phyloP scores from a whole-genome alignment of 2,329 filamentous ascomycete species.

The Boeremia exigua region DNA sequence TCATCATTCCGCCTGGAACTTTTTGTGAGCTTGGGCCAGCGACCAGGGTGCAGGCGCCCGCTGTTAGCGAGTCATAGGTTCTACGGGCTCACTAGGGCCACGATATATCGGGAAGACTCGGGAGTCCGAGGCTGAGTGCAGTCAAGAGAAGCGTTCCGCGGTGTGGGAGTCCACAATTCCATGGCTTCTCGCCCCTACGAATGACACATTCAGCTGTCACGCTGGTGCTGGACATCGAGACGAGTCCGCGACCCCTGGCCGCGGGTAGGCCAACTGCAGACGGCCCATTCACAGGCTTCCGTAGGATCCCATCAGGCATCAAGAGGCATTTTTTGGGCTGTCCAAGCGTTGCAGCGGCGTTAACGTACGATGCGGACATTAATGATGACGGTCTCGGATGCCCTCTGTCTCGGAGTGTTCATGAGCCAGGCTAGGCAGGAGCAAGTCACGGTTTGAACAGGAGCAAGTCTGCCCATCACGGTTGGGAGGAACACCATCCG shows the following conservation, averaged over 20 bases:
- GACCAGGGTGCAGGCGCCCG: constrained; percentile 4
- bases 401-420: background rate
- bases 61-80: constrained; percentile 16
- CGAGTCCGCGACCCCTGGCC: constrained; percentile 18
- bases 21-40: constrained; percentile 15
- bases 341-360: constrained; percentile 13
- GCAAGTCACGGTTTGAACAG: background rate
- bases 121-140: background rate
- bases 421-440: background rate
- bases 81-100: constrained; percentile 14
- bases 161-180: constrained; percentile 15
- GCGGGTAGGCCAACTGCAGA: constrained; percentile 5
- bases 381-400: constrained; percentile 1
- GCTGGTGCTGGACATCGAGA: constrained; percentile 11
- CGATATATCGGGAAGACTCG: constrained; percentile 14
- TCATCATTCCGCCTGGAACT: constrained; percentile 17
- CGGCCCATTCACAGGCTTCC: constrained; percentile 17
- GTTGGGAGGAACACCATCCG: background rate
- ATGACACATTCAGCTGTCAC: constrained; percentile 18
- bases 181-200: constrained; percentile 18
- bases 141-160: constrained; percentile 1
- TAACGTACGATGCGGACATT: constrained; percentile 16
- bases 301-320: constrained; percentile 18
- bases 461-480: background rate
- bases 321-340: constrained; percentile 17